Evolutionary conservation across 176 grass and related monocot genomes (phyloP).

Genomic region (Rhynchospora tenuis): DNA sequence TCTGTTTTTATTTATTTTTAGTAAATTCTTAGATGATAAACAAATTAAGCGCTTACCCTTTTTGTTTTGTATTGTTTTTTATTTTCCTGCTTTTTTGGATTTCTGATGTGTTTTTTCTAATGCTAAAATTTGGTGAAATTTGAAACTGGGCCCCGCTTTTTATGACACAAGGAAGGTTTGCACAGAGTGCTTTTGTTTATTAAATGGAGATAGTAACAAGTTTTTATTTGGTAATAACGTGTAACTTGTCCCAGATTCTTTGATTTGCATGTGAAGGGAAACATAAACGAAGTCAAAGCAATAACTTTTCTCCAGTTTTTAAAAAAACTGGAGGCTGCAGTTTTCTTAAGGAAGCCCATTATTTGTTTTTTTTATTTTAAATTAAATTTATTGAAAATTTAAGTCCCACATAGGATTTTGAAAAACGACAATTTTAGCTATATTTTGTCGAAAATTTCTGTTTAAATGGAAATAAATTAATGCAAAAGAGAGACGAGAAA

Average conservation of each 20-base stretch:
- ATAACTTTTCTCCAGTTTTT: not conserved
- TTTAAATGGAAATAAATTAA: not conserved
- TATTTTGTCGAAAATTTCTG: not conserved
- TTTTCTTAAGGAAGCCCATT: not conserved
- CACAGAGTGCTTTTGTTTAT: not conserved
- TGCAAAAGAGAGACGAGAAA: not conserved
- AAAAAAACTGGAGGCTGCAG: not conserved
- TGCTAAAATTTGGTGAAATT: not conserved
- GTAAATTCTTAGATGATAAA: not conserved
- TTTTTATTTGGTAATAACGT: not conserved
- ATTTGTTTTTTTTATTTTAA: not conserved
- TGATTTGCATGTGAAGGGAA: not conserved
- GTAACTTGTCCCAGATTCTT: not conserved
- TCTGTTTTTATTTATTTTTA: not conserved
- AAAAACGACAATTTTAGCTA: not conserved
- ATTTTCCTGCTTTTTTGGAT: not conserved
- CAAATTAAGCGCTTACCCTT: not conserved
- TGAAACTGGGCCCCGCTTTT: not conserved
- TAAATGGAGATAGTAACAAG: not conserved
- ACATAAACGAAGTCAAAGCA: not conserved
- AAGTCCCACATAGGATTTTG: not conserved
- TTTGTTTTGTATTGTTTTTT: not conserved
- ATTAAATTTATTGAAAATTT: not conserved
- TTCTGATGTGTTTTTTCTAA: not conserved
- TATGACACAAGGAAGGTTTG: not conserved